Conservation (phyloP, 2,329 filamentous ascomycete species). For the Stachybotrys echinatus region DNA sequence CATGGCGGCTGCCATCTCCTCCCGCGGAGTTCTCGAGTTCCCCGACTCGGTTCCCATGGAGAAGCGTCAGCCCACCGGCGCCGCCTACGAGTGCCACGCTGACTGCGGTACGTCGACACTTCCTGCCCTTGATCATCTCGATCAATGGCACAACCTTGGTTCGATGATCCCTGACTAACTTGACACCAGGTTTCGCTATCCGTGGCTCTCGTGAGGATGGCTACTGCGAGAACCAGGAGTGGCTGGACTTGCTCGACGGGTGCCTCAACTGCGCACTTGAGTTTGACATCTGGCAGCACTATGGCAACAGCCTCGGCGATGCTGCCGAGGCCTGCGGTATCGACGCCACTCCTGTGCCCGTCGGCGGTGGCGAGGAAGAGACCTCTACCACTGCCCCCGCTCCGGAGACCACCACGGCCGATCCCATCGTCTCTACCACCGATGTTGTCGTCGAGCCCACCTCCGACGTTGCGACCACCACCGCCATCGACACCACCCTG, state of each 20-base stretch:
- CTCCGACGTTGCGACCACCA: background rate
- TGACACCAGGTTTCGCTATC: conserved; percentile 25
- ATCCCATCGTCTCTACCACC: background rate
- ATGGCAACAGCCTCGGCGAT: conserved; percentile 28
- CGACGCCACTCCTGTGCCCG: conserved; percentile 16
- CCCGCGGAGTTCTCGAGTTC: conserved; percentile 18
- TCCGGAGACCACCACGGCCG: conserved; percentile 6
- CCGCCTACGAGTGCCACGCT: conserved; percentile 42
- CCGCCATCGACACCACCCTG: background rate
- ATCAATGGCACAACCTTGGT: no score
- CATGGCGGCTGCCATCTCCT: conserved; percentile 12
- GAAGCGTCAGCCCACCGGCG: conserved; percentile 33
- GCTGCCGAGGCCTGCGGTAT: conserved; percentile 31
- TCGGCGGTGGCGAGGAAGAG: conserved; percentile 5
- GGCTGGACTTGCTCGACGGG: conserved; percentile 32
- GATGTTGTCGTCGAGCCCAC: background rate
- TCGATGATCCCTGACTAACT: no score
- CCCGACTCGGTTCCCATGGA: conserved; percentile 25
- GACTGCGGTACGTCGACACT: conserved; percentile 38
- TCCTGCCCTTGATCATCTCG: no score
- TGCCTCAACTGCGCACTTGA: conserved; percentile 39
- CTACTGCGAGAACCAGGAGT: conserved; percentile 29
- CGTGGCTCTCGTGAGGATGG: conserved; percentile 14
- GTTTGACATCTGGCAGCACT: conserved; percentile 38
- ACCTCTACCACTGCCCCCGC: conserved; percentile 6